phyloP scores from a whole-genome alignment of 163 green algal genomes.

The Picocystis sp. region DNA sequence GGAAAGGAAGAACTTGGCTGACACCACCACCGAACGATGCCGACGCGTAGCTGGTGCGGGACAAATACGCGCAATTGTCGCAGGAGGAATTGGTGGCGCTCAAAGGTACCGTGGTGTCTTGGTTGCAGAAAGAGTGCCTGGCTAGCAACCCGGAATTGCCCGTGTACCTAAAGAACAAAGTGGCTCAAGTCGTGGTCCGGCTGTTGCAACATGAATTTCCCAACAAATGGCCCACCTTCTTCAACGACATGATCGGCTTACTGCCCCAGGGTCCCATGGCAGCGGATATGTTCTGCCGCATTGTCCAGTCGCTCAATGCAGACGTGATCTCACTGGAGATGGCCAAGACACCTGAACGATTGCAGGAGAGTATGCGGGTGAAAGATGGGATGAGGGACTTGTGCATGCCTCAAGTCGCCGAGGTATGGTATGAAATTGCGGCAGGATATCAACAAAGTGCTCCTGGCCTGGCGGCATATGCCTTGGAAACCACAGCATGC shows the following conservation, averaged over 20 bases:
- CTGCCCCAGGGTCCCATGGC: slow-evolving; percentile 15
- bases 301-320: slow-evolving; percentile 70
- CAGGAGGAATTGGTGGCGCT: slow-evolving; percentile 9
- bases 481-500: slow-evolving; percentile 48
- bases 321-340: slow-evolving; percentile 85
- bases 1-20: background rate
- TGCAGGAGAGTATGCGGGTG: slow-evolving; percentile 52
- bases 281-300: slow-evolving; percentile 67
- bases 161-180: slow-evolving; percentile 80
- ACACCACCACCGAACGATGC: background rate
- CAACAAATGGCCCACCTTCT: slow-evolving; percentile 67
- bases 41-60: slow-evolving; percentile 1
- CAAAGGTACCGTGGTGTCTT: slow-evolving; percentile 6
- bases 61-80: slow-evolving; percentile 6
- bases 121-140: background rate
- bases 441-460: slow-evolving; percentile 24
- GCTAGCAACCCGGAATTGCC: slow-evolving; percentile 16
- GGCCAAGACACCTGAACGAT: slow-evolving; percentile 51
- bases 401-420: slow-evolving; percentile 34
- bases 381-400: slow-evolving; percentile 87
- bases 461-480: slow-evolving; percentile 34
- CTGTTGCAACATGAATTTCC: slow-evolving; percentile 48
- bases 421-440: slow-evolving; percentile 53
- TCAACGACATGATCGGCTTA: slow-evolving; percentile 56
- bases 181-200: slow-evolving; percentile 58